phyloP scores from a whole-genome alignment of 2,329 filamentous ascomycete genomes.

The Esteya vermicola region DNA sequence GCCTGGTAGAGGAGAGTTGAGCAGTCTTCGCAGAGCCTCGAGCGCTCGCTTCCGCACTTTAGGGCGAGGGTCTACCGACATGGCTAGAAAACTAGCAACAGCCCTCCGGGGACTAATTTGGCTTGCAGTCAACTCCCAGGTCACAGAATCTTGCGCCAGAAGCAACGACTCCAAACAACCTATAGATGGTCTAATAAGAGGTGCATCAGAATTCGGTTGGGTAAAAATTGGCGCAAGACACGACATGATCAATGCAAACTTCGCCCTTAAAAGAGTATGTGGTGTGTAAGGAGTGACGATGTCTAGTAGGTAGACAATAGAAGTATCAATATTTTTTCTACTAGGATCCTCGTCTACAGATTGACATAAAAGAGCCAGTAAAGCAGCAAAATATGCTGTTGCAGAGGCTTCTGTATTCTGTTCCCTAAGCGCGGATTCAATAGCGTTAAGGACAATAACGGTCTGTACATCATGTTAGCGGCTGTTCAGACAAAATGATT shows the following conservation, averaged over 20 bases:
- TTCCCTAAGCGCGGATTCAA: conserved; percentile 83
- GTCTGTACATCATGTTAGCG: conserved; percentile 35
- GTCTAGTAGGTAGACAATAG: conserved; percentile 91
- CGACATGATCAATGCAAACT: conserved; percentile 86
- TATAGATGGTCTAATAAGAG: conserved; percentile 74
- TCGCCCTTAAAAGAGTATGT: conserved; percentile 74
- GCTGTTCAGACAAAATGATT: neutral
- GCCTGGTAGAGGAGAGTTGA: conserved; percentile 76
- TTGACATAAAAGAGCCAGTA: conserved; percentile 74
- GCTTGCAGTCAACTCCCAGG: conserved; percentile 75
- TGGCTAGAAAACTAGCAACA: conserved; percentile 69
- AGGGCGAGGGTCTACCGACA: conserved; percentile 75
- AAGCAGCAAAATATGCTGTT: conserved; percentile 91
- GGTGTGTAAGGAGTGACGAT: conserved; percentile 76
- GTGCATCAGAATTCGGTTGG: conserved; percentile 69
- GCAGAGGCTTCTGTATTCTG: conserved; percentile 72
- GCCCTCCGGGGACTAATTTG: conserved; percentile 78
- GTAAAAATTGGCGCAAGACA: conserved; percentile 74
- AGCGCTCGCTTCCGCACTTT: conserved; percentile 91
- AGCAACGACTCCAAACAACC: conserved; percentile 89
- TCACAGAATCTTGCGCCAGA: conserved; percentile 69
- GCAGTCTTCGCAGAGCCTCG: conserved; percentile 70
- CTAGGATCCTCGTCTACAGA: conserved; percentile 53
- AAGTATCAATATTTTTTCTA: conserved; percentile 70
- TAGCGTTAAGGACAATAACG: conserved; percentile 72